Base-by-base conservation (phyloP, 1,284 basidiomycete species). In the Pyrrhoderma noxium region DNA sequence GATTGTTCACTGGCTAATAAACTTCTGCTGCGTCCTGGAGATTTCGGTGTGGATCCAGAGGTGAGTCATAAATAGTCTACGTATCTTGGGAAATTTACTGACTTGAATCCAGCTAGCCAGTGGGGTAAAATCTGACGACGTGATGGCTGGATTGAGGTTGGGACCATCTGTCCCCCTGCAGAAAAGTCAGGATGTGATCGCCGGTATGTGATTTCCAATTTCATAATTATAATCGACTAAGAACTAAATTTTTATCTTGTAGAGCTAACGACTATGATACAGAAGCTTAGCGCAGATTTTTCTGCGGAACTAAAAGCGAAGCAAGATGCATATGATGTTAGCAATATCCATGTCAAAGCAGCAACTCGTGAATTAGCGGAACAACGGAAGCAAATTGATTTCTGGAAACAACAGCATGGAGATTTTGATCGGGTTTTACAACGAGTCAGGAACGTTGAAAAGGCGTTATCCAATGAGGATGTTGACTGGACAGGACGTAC, bases 1-100 rank as follows among this genome's bases (percentile, higher is more conserved):
- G 94, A 97, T 67, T 85, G 89, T 61, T 78, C 83, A 60, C 73
- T 93, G 53, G 79, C 88, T n/a, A 99, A 99, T 70, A 95, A 95
- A 64, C 73, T 99, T 23, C 95, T 95, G 2, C 70, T 99, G 59
- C 78, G 89, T 48, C 90, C 96, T 0, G 86, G 85, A 11, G 95
- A 99, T 66, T 99, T 93, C 64, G 93, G 93, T 16, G 80, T 97
- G 3, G 91, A 95, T 62, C 83, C 82, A 31, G 90, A 93, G 74
- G 93, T 90, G 63, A 60, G 79, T 14, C 5, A 7, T 40, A 39
- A 27, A 2, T 34, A 46, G 9, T 23, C 14, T 31, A 37, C 39
- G 9, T 37, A 18, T 18, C 41, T 36, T 31, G 19, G 23, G 22
- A 42, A 41, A 44, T 47, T 41, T 34, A 39, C 18, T 40, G 27